Conservation (phyloP, 2,329 filamentous ascomycete species). For the Macroventuria anomochaeta region DNA sequence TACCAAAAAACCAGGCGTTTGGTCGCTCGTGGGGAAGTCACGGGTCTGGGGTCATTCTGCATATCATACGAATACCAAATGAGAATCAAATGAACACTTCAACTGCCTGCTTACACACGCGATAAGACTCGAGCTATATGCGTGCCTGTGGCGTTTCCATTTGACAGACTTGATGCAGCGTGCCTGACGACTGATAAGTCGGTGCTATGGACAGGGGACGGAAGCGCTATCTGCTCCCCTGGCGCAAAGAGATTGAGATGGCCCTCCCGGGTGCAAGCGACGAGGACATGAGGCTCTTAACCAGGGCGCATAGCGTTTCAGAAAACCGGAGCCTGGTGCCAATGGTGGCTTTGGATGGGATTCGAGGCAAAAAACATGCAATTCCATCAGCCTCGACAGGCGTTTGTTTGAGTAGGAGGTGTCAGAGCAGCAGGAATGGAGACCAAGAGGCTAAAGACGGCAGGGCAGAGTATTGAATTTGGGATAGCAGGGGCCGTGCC, state of each 20-base stretch:
- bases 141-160: constrained; percentile 6
- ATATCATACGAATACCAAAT: constrained; percentile 46
- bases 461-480: constrained; percentile 14
- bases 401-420: constrained; percentile 1
- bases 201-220: constrained; percentile 3
- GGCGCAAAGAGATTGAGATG: constrained; percentile 18
- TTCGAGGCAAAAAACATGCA: not conserved
- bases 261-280: constrained; percentile 3
- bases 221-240: constrained; percentile 11
- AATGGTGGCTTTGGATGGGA: constrained; percentile 1
- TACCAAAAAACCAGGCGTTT: constrained; percentile 46
- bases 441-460: constrained; percentile 13
- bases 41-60: constrained; percentile 39
- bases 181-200: constrained; percentile 9
- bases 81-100: constrained; percentile 34
- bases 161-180: not conserved
- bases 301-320: constrained; percentile 14
- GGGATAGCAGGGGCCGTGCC: constrained; percentile 17
- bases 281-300: constrained; percentile 15
- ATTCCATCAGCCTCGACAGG: constrained; percentile 3
- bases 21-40: constrained; percentile 42
- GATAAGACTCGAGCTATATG: constrained; percentile 8
- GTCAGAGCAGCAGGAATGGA: constrained; percentile 19
- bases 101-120: constrained; percentile 15
- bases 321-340: constrained; percentile 7